A percentile compares a stretch with the other conserved stretches of the same genome.
These are phyloP conservation scores for Aspergillaceae sp. DNA, from an alignment of 2,329 filamentous ascomycete species.

Conservation along the genomic window DNA sequence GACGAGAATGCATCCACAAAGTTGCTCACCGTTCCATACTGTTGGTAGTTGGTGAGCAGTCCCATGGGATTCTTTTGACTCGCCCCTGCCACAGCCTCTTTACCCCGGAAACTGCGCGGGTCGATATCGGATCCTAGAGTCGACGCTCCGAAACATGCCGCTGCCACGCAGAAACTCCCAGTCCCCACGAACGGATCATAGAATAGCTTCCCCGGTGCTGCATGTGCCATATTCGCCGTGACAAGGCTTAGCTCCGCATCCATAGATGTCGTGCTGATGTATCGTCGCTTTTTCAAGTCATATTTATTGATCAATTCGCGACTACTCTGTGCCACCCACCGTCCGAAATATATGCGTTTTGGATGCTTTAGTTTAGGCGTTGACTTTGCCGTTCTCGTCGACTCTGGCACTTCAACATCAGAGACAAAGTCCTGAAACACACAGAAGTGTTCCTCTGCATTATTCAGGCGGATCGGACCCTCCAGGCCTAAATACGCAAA, in stretches of 20 bases:
- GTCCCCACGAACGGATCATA: slow-evolving; percentile 96
- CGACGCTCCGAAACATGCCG: slow-evolving; percentile 78
- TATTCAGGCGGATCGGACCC: slow-evolving; percentile 68
- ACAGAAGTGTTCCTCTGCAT: slow-evolving; percentile 64
- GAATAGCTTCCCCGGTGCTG: slow-evolving; percentile 72
- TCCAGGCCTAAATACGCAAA: slow-evolving; percentile 71
- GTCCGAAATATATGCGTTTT: slow-evolving; percentile 60
- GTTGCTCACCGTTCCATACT: slow-evolving; percentile 61
- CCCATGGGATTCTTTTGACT: slow-evolving; percentile 20
- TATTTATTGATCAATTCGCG: slow-evolving; percentile 63
- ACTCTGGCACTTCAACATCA: slow-evolving; percentile 21
- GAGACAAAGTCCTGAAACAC: slow-evolving; percentile 74
- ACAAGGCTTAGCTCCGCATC: slow-evolving; percentile 86
- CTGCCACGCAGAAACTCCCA: slow-evolving; percentile 83
- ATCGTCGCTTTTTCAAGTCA: slow-evolving; percentile 84
- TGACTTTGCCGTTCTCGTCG: slow-evolving; percentile 11
- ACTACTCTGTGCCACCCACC: slow-evolving; percentile 58
- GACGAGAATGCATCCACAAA: slow-evolving; percentile 75
- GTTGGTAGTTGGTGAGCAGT: slow-evolving; percentile 65
- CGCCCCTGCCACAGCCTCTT: slow-evolving; percentile 35
- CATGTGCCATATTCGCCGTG: slow-evolving; percentile 83
- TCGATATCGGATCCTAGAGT: slow-evolving; percentile 89
- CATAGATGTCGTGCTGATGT: slow-evolving; percentile 96
- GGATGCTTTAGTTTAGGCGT: slow-evolving; percentile 46
- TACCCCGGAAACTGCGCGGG: slow-evolving; percentile 73